Base-by-base conservation (phyloP, 2,329 filamentous ascomycete species). In the Pochonia chlamydosporia region DNA sequence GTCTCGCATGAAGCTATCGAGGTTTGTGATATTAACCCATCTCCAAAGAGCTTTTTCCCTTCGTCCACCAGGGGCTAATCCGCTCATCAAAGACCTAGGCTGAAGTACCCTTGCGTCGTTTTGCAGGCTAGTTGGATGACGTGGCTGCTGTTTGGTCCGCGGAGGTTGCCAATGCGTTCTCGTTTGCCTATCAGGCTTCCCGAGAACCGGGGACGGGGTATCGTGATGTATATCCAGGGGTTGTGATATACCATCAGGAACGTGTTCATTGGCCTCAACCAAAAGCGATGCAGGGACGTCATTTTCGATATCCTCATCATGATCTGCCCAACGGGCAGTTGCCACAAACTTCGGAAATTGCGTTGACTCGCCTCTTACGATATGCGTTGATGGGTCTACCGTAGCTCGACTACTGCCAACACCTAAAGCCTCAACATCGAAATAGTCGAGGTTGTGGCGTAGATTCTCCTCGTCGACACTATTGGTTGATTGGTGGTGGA, bases 1-100 rank as follows among this genome's bases (percentile, higher is more conserved):
- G 52, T 81, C 86, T 47, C 81, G 79, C 60, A 96, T 82, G 63
- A 96, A 96, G 57, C 82, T 85, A 65, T 96, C 91, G 45, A 96
- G 73, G 60, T 95, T 93, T 31, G 87, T 82, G 48, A 93, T 88
- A 59, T 96, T 96, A 46, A 88, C 88, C 87, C 91, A 96, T 66
- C 88, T 80, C 85, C 89, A 96, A 72, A 95, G 81, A 3, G 91
- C 90, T 64, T 84, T 86, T 60, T 92, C 86, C 64, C 82, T 60
- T 4, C 70, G 68, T 44, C 62, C 67, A 9, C 65, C 66, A 1
- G 62, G 52, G 18, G 64, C 48, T 14, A 58, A 47, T 39, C 57
- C 51, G 59, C 58, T 49, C 56, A 56, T 31, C 33, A 65, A n/a
- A 21, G 63, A 53, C 53, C 62, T 54, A 44, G 59, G 56, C n/a